These are phyloP conservation scores for Termitomyces heimii DNA, from an alignment of 768 basidiomycete species.

Conservation along the genomic window DNA sequence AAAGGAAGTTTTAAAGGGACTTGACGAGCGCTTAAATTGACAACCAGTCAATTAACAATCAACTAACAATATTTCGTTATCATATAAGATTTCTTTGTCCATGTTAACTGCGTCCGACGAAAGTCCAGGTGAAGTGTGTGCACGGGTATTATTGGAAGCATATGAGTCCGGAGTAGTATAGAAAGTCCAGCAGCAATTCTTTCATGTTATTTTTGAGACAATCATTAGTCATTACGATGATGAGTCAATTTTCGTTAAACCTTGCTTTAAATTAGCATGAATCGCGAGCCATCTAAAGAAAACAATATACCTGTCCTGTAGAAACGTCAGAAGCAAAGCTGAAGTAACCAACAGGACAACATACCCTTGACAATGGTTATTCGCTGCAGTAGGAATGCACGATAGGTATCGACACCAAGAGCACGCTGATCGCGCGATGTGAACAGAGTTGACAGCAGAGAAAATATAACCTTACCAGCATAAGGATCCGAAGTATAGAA, in stretches of 20 bases:
- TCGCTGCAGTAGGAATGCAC: conserved; percentile 74
- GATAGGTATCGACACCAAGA: conserved; percentile 86
- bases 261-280: not conserved
- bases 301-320: conserved; percentile 14
- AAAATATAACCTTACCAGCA: conserved; percentile 43
- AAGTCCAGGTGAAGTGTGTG: not conserved
- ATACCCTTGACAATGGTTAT: conserved; percentile 61
- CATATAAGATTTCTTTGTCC: too few relatives aligned
- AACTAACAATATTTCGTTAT: not conserved
- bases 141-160: not conserved
- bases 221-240: not conserved
- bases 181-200: not conserved
- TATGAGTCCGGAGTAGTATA: not conserved
- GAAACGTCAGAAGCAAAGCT: not conserved
- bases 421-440: conserved; percentile 47
- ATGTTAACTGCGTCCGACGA: not conserved
- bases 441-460: not conserved
- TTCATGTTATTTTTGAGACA: not conserved
- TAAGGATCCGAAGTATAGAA: conserved; percentile 89
- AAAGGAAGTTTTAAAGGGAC: not conserved
- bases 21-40: not conserved
- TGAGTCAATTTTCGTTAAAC: conserved; percentile 1
- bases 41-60: not conserved
- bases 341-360: conserved; percentile 12
- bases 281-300: not conserved